Evolutionary conservation across 306 rosid species (phyloP).

Genomic region (Inga leiocalycina): DNA sequence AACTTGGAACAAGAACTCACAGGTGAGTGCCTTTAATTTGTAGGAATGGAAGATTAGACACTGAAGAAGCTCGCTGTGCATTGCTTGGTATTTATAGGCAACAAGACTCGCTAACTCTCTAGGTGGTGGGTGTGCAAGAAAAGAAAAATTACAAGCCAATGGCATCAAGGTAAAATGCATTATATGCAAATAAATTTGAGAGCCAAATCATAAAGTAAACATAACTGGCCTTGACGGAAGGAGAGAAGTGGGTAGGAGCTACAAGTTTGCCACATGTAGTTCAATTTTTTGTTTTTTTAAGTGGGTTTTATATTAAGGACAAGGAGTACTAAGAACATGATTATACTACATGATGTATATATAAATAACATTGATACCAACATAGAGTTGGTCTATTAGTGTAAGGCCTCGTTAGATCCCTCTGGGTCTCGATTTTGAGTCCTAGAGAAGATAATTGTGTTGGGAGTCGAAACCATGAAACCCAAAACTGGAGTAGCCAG

Average conservation of each 20-base stretch:
- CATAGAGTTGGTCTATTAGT: too few species aligned
- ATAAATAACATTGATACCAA: background rate
- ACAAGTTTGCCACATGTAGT: constrained; percentile 3
- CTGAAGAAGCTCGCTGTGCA: background rate
- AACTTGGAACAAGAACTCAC: background rate
- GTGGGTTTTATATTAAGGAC: too few species aligned
- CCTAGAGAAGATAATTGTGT: too few species aligned
- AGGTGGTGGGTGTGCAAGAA: background rate
- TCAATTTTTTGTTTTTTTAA: too few species aligned
- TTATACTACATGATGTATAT: background rate
- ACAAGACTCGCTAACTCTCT: background rate
- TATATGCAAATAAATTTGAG: background rate
- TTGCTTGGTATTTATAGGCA: constrained; percentile 13
- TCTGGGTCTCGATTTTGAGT: too few species aligned
- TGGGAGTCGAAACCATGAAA: too few species aligned
- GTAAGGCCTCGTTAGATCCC: too few species aligned
- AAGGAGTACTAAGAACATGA: too few species aligned
- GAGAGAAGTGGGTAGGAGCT: background rate
- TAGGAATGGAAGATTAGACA: background rate
- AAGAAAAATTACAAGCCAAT: background rate
- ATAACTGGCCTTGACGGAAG: background rate
- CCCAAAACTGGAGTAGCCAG: too few species aligned
- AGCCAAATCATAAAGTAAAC: too few species aligned
- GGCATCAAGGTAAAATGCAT: background rate
- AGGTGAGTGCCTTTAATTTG: background rate